phyloP scores from a whole-genome alignment of 148 eudicot genomes.

The Diospyros kaki region DNA sequence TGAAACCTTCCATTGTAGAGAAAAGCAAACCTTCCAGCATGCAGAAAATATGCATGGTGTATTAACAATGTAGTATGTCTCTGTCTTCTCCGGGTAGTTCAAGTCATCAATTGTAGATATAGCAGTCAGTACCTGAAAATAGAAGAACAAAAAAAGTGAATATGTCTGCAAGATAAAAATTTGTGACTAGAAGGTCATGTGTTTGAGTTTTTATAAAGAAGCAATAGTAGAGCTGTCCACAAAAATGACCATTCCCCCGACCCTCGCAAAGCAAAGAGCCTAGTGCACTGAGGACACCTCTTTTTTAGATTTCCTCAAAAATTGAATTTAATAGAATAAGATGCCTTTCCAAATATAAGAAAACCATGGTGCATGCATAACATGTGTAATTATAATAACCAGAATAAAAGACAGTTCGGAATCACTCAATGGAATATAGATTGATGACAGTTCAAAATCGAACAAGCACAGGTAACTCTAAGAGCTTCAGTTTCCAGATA shows the following conservation, averaged over 20 bases:
- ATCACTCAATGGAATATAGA: not conserved
- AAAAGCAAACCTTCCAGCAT: conserved; percentile 89
- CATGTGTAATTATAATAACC: conserved; percentile 32
- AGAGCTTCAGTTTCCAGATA: too few species aligned
- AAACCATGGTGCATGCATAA: not conserved
- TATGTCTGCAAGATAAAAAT: too few species aligned
- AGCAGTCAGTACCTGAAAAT: conserved; percentile 72
- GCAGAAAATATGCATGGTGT: conserved; percentile 97
- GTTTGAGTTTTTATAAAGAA: too few species aligned
- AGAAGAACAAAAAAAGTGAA: conserved; percentile 1
- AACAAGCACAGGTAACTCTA: not conserved
- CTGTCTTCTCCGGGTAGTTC: conserved; percentile 99
- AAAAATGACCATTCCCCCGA: too few species aligned
- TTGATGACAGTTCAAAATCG: not conserved
- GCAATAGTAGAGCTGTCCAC: too few species aligned
- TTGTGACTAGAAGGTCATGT: too few species aligned
- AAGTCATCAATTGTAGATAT: conserved; percentile 92
- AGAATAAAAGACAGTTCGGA: not conserved
- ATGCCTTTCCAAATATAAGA: not conserved
- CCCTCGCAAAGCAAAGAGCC: too few species aligned
- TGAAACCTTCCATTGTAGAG: not conserved
- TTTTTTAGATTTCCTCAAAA: conserved; percentile 29
- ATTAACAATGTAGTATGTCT: conserved; percentile 85
- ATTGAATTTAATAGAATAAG: not conserved
- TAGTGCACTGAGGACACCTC: too few species aligned